A percentile compares a stretch with the other conserved stretches of the same genome.
Evolutionary conservation across 495 filamentous ascomycete species (phyloP).

Genomic region (Chlorociboria aeruginascens): DNA sequence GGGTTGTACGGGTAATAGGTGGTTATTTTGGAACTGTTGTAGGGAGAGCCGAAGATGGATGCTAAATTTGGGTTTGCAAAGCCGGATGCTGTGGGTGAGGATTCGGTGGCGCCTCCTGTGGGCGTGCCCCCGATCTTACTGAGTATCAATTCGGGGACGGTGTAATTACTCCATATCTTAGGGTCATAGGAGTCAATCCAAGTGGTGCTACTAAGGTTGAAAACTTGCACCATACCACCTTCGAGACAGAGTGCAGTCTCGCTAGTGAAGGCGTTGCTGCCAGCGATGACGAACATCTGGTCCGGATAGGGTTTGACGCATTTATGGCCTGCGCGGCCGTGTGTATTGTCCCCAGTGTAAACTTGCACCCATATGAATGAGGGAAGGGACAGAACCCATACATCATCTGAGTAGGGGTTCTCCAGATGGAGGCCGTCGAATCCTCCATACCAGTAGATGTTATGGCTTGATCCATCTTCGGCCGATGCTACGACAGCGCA

Average conservation of each 20-base stretch:
- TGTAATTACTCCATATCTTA: constrained; percentile 40
- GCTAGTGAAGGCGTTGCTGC: constrained; percentile 23
- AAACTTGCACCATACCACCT: constrained; percentile 40
- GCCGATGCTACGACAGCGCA: constrained; percentile 56
- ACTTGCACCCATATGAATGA: constrained; percentile 66
- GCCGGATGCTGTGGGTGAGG: constrained; percentile 27
- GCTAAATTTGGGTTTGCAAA: constrained; percentile 40
- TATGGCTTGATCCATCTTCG: constrained; percentile 46
- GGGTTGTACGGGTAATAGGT: constrained; percentile 46
- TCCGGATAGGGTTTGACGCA: constrained; percentile 60
- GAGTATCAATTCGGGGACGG: constrained; percentile 45
- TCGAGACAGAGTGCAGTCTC: constrained; percentile 31
- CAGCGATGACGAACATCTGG: constrained; percentile 63
- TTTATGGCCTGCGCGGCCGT: constrained; percentile 48
- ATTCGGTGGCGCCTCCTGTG: constrained; percentile 43
- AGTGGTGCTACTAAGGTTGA: constrained; percentile 46
- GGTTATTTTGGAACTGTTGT: constrained; percentile 40
- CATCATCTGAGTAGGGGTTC: constrained; percentile 42
- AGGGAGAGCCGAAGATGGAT: constrained; percentile 41
- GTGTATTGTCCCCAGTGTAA: constrained; percentile 29
- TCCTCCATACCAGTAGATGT: constrained; percentile 70
- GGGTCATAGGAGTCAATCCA: constrained; percentile 56
- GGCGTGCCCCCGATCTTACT: constrained; percentile 48
- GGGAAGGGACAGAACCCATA: constrained; percentile 64
- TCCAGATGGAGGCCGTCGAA: constrained; percentile 32